A percentile compares a stretch with the other conserved stretches of the same genome.
Conservation (phyloP, 1,284 basidiomycete genomes). For the Boletus semigastroideus region DNA sequence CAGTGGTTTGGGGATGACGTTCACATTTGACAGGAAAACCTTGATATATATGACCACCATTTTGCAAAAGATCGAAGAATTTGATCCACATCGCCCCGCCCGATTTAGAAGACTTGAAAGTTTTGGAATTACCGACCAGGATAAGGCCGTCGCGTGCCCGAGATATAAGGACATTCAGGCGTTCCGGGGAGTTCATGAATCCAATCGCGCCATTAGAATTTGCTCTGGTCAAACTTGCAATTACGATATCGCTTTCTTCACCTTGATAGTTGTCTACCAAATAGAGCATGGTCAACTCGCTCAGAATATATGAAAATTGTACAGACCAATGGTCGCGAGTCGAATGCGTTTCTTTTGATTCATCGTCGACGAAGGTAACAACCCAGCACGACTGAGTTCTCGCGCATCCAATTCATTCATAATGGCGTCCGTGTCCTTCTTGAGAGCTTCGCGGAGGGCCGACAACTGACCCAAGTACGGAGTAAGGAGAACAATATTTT, state of each 20-base stretch:
- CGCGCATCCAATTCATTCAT: slow-evolving; percentile 59
- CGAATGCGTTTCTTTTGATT: slow-evolving; percentile 38
- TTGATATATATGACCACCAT: slow-evolving; percentile 47
- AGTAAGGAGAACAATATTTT: slow-evolving; percentile 61
- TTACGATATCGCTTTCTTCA: slow-evolving; percentile 65
- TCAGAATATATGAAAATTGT: not conserved
- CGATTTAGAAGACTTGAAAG: slow-evolving; percentile 51
- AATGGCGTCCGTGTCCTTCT: slow-evolving; percentile 52
- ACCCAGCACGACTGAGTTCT: slow-evolving; percentile 16
- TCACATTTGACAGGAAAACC: slow-evolving; percentile 60
- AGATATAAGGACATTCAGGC: slow-evolving; percentile 65
- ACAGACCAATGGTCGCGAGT: slow-evolving; percentile 58
- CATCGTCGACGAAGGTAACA: slow-evolving; percentile 31
- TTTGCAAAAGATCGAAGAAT: slow-evolving; percentile 45
- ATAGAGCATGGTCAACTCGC: not conserved
- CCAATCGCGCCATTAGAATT: slow-evolving; percentile 56
- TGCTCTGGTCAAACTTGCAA: slow-evolving; percentile 59
- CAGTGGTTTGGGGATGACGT: slow-evolving; percentile 40
- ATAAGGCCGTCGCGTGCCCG: slow-evolving; percentile 62
- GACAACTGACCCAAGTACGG: slow-evolving; percentile 65
- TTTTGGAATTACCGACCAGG: slow-evolving; percentile 61
- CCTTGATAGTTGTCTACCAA: slow-evolving; percentile 62
- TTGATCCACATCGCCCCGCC: slow-evolving; percentile 50
- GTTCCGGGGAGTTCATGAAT: slow-evolving; percentile 65
- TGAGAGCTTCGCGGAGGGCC: slow-evolving; percentile 44